Evolutionary conservation across 2,329 filamentous ascomycete species (phyloP).

Genomic region (Phoma sp.): DNA sequence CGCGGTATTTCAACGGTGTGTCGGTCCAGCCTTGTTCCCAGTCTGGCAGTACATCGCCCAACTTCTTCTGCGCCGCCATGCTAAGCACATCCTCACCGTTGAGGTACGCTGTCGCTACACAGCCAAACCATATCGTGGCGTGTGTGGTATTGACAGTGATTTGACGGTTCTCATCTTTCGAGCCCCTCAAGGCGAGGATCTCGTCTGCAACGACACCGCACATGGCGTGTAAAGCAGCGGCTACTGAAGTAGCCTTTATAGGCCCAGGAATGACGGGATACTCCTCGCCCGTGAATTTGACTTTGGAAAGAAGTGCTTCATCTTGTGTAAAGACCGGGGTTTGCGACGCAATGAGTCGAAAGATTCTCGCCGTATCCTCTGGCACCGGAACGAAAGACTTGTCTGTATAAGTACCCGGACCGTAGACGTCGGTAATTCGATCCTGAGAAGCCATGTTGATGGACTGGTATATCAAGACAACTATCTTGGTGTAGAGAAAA

Average conservation of each 20-base stretch:
- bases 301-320: conserved; percentile 38
- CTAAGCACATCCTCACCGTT: conserved; percentile 38
- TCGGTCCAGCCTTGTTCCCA: conserved; percentile 50
- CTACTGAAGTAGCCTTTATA: conserved; percentile 52
- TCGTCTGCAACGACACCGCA: conserved; percentile 52
- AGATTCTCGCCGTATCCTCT: conserved; percentile 48
- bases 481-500: no score
- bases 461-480: no score
- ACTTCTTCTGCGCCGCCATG: conserved; percentile 36
- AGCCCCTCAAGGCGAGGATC: conserved; percentile 41
- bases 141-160: conserved; percentile 58
- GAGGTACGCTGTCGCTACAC: conserved; percentile 48
- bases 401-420: conserved; percentile 52
- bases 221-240: conserved; percentile 54
- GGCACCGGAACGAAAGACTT: conserved; percentile 47
- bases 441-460: conserved; percentile 11
- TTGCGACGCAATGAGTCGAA: conserved; percentile 45
- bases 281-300: conserved; percentile 50
- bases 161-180: conserved; percentile 20
- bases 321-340: conserved; percentile 53
- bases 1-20: conserved; percentile 49
- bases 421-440: conserved; percentile 38
- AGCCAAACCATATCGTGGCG: conserved; percentile 54
- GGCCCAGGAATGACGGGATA: conserved; percentile 53
- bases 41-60: conserved; percentile 44